Base-by-base conservation (phyloP, 768 basidiomycete genomes). In the Lentinula sp. region DNA sequence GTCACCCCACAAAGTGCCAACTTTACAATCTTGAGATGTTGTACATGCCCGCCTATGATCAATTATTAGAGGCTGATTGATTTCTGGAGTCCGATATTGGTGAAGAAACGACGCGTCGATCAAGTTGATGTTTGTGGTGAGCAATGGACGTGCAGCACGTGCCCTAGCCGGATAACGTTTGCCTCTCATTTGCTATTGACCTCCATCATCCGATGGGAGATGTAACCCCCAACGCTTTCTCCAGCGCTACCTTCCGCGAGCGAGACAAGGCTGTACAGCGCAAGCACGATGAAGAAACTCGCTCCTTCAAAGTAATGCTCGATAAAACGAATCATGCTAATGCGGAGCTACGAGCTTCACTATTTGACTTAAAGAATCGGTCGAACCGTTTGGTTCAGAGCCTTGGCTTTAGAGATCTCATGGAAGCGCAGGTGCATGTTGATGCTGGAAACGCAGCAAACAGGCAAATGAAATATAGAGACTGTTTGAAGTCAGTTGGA, bases 331-430 rank as follows among this genome's bases (percentile, higher is more conserved):
- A 71, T 55, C 60, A 67, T 45, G 64, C 72, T 7, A 74, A 75
- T 51, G 72, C 78, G 49, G 72, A 74, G 35, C 70, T 70, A 4
- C 65, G 72, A 36, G 76, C 75, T 57, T 70, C 78, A 53, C 63
- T 78, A 7, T 80, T 75, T 53, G 77, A 78, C 9, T 68, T 69
- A 0, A 62, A 71, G 9, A 71, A 78, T 12, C 72, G 77, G 1
- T 74, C 71, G 0, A 66, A 74, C 15, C 69, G 72, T 16, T 71
- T 83, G 2, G 81, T 79, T 0, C 64, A 67, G 6, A 69, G 69
- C 1, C 72, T 85, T 48, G 84, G 82, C 0, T 84, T 80, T 62
- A 63, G 67, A 2, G 72, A 77, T 52, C 65, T 81, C 2, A 70
- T 69, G 9, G 80, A 82, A 35, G 79, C 80, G 0, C 76, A 81